These are phyloP conservation scores for Cryptosporidium ubiquitum DNA, from an alignment of 169 alveolate species.

Conservation along the genomic window DNA sequence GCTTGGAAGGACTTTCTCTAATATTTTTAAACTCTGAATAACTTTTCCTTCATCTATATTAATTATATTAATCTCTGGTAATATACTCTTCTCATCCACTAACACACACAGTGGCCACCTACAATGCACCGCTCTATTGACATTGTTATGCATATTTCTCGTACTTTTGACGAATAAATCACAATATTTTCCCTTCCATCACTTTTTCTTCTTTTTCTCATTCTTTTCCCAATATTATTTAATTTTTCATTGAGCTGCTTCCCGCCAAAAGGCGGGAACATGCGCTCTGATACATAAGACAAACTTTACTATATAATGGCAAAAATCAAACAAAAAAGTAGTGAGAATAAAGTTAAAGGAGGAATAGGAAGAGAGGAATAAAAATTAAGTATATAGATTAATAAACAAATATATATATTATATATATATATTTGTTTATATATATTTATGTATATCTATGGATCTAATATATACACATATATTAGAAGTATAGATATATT, in stretches of 20 bases:
- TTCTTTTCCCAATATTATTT: neutral
- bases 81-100: neutral
- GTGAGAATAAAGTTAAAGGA: neutral
- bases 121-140: neutral
- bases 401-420: too few species aligned
- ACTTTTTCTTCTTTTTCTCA: neutral
- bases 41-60: conserved; percentile 12
- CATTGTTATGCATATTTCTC: neutral
- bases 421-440: too few species aligned
- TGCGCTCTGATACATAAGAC: neutral
- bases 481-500: neutral
- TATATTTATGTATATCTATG: too few species aligned
- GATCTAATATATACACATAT: too few species aligned
- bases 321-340: neutral
- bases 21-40: neutral
- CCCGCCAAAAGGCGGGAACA: neutral
- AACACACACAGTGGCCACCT: conserved; percentile 64
- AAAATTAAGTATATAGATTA: too few species aligned
- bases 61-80: neutral
- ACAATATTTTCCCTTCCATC: neutral
- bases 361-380: neutral
- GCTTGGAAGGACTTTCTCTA: neutral
- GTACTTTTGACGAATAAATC: neutral
- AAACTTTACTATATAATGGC: neutral
- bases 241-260: neutral